Evolutionary conservation across 352 stramenopile species (phyloP), one percentile per base, ranked within the genome.

Genomic region (Globisporangium acanthophoron): DNA sequence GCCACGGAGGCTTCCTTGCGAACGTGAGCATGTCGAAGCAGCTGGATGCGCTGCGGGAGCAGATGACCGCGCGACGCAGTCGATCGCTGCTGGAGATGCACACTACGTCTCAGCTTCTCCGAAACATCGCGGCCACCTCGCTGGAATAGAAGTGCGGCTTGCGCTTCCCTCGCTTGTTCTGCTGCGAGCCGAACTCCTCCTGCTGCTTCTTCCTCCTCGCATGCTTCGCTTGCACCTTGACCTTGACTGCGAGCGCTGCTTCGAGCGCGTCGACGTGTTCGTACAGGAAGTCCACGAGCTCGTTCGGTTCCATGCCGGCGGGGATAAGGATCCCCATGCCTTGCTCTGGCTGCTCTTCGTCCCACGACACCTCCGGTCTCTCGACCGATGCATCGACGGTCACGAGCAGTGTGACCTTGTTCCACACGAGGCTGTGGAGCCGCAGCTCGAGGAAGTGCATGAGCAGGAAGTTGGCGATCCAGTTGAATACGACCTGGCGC

Each of bases 361-460:
- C 69, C 79, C 80, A 91, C 39, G 74, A 56, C 13, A 78, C 68
- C 37, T 91, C 67, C 1, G 73, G 67, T 11, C 65, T 69, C 29
- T 69, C 37, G 39, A 76, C 50, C 3, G 41, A 35, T 15, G 55
- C 45, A 16, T 90, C 78, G 1, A 69, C 61, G 27, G 76, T 88
- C 24, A 92, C 56, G 12, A 92, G 66, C 18, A 94, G 69, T 60
- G 82, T 76, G 27, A 92, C 67, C 56, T 90, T 90, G 69, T 94
- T 94, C 85, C 81, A 94, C 57, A 94, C 80, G 33, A 91, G 75
- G 53, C 74, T 80, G 62, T 90, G 80, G 18, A 94, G 65, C 48
- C 79, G 73, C 44, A 94, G 60, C 48, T 92, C 81, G 78, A 89
- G 88, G 62, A 94, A 94, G 61, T 94, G 81, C 46, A 85, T 65